Base-by-base conservation (phyloP, 192 early-diverging fungal species). In the Kickxella alabastrina region DNA sequence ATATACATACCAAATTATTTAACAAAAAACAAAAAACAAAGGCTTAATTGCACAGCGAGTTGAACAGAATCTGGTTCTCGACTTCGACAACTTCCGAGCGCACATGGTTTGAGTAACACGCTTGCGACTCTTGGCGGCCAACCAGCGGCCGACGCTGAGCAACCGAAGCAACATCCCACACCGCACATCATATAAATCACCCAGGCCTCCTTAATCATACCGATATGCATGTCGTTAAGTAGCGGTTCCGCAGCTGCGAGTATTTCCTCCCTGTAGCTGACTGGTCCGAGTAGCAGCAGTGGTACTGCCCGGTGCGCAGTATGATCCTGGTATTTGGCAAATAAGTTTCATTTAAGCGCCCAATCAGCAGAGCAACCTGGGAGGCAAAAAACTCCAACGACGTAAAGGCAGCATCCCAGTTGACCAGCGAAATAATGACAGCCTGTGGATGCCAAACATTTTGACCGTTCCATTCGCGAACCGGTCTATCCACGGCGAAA, bases 391-490 rank as follows among this genome's bases (percentile, higher is more conserved):
- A 48, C 14, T 18, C 43, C 10, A 61, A 60, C 6, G 57, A 44
- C 31, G 49, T 41, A 43, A 72, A 81, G 3, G 80, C 75, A 0
- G 70, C 40, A 36, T 81, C 80, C 80, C 80, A 81, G 42, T 79
- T 79, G 4, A 58, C 71, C 40, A 81, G 49, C n/a, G 73, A 69
- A 15, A 77, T 26, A 2, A 81, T 58, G 2, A 69, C 15, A 28
- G 48, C 31, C 56, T 25, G 7, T 69, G 65, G 8, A 26, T 52
- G 3, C 51, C 50, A 18, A 32, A 57, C 3, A 10, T 31, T 9
- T 23, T 32, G 10, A 25, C 29, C 9, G 43, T 27, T 0, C 29
- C 44, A 0, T 37, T 35, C 0, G 35, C 42, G 44, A 79, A 66
- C 4, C 43, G 38, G 1, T 29, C 36, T 8, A 57, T 41, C 77